Evolutionary conservation across 371 early-diverging fungal species (phyloP).

Genomic region (Blastocladiella emersonii): DNA sequence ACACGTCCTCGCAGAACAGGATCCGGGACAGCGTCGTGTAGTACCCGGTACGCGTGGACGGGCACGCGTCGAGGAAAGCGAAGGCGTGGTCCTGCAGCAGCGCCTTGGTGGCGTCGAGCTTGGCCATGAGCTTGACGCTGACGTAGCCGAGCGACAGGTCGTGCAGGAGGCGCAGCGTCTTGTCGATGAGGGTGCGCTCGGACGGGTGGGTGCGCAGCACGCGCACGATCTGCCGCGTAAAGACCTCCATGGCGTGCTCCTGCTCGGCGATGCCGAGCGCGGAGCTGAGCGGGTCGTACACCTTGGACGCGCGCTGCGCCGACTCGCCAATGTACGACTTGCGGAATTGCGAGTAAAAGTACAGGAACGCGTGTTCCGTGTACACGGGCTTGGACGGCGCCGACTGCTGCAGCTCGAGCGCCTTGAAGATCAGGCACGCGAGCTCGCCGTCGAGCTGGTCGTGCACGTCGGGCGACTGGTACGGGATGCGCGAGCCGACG

Average conservation of each 20-base stretch:
- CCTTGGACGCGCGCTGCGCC: constrained; percentile 29
- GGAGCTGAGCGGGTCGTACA: constrained; percentile 40
- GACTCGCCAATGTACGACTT: constrained; percentile 62
- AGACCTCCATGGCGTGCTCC: constrained; percentile 41
- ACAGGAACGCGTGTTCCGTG: constrained; percentile 58
- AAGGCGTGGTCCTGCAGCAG: constrained; percentile 54
- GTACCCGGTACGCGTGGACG: constrained; percentile 45
- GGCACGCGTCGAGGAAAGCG: constrained; percentile 40
- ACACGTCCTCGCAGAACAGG: constrained; percentile 54
- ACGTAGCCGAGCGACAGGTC: constrained; percentile 70
- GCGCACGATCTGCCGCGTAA: constrained; percentile 27
- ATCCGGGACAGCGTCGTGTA: constrained; percentile 60
- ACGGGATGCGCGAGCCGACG: constrained; percentile 18
- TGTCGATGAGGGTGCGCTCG: constrained; percentile 30
- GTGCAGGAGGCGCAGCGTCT: constrained; percentile 49
- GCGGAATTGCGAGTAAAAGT: constrained; percentile 59
- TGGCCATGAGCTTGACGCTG: constrained; percentile 54
- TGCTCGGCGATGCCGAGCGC: constrained; percentile 41
- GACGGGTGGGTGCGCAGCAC: constrained; percentile 23
- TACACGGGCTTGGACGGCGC: constrained; percentile 3
- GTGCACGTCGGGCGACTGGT: constrained; percentile 43
- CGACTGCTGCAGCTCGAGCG: constrained; percentile 21
- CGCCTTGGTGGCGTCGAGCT: constrained; percentile 47
- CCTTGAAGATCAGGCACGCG: constrained; percentile 16
- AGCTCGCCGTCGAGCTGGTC: constrained; percentile 51